Percentiles rank a stretch among this genome's conserved stretches.
These are phyloP conservation scores for Phytopythium chamaehyphon DNA, from an alignment of 352 stramenopile species.

Conservation along the genomic window DNA sequence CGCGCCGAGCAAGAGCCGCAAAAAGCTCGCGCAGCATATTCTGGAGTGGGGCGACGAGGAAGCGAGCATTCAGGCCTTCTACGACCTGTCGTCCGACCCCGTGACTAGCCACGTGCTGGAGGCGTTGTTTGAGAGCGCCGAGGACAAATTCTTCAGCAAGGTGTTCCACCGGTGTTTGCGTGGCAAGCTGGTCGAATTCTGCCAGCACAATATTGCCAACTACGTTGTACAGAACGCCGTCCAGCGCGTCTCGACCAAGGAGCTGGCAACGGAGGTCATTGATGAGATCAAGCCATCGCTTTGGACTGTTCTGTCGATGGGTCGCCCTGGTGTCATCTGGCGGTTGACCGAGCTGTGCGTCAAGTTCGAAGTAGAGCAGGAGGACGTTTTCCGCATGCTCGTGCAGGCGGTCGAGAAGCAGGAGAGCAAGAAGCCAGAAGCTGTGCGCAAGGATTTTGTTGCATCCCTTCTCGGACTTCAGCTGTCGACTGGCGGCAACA, in stretches of 20 bases:
- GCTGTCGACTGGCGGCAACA: slow-evolving; percentile 47
- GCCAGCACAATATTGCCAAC: slow-evolving; percentile 71
- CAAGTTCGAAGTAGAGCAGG: slow-evolving; percentile 45
- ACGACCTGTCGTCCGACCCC: slow-evolving; percentile 61
- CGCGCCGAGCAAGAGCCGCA: slow-evolving; percentile 37
- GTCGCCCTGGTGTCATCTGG: slow-evolving; percentile 71
- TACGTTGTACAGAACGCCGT: slow-evolving; percentile 81
- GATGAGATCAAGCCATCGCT: slow-evolving; percentile 50
- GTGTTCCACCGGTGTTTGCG: slow-evolving; percentile 64
- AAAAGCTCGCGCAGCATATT: slow-evolving; percentile 55
- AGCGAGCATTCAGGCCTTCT: slow-evolving; percentile 44
- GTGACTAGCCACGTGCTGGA: slow-evolving; percentile 81
- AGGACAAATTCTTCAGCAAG: slow-evolving; percentile 62
- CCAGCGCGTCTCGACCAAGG: slow-evolving; percentile 35
- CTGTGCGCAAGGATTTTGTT: slow-evolving; percentile 58
- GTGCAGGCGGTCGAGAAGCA: slow-evolving; percentile 67
- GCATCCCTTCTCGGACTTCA: slow-evolving; percentile 61
- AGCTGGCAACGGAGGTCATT: slow-evolving; percentile 47
- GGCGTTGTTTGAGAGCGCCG: slow-evolving; percentile 47
- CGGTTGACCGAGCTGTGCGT: slow-evolving; percentile 72
- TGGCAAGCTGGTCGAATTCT: slow-evolving; percentile 61
- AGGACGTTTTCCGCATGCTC: slow-evolving; percentile 47
- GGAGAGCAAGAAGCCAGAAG: slow-evolving; percentile 76
- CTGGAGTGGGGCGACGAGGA: slow-evolving; percentile 70
- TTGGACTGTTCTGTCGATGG: slow-evolving; percentile 73